These are phyloP conservation scores for Aspergillus nomiae DNA, from an alignment of 2,329 filamentous ascomycete species.

Conservation along the genomic window DNA sequence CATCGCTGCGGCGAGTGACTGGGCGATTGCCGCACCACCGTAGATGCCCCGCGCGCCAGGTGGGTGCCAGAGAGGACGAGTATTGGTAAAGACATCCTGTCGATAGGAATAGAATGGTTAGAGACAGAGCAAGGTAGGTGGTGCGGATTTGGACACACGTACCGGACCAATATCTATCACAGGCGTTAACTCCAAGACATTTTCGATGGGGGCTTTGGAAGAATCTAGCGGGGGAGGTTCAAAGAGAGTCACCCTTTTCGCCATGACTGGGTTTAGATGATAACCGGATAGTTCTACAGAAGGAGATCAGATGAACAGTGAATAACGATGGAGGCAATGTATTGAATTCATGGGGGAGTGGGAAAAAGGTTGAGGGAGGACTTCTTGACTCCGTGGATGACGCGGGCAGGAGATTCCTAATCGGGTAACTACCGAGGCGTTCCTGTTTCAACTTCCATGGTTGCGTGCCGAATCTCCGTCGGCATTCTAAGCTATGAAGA, in stretches of 20 bases:
- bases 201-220: constrained; percentile 79
- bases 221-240: constrained; percentile 72
- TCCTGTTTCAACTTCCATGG: constrained; percentile 3
- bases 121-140: not conserved
- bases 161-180: constrained; percentile 64
- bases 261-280: constrained; percentile 23
- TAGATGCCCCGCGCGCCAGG: constrained; percentile 90
- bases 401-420: constrained; percentile 7
- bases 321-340: not conserved
- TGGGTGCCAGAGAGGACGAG: constrained; percentile 87
- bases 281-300: not conserved
- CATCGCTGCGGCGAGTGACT: constrained; percentile 85
- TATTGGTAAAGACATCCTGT: constrained; percentile 92
- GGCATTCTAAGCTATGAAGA: not conserved
- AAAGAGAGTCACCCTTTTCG: constrained; percentile 62
- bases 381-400: not conserved
- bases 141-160: constrained; percentile 32
- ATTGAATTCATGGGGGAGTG: not conserved
- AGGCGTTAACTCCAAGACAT: constrained; percentile 81
- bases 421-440: constrained; percentile 21
- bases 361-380: not conserved
- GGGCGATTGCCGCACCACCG: constrained; percentile 89
- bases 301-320: too few species aligned
- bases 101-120: constrained; percentile 2
- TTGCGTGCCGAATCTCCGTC: not conserved